Conservation (phyloP, 345 rosid species). For the Aquilaria sinensis region DNA sequence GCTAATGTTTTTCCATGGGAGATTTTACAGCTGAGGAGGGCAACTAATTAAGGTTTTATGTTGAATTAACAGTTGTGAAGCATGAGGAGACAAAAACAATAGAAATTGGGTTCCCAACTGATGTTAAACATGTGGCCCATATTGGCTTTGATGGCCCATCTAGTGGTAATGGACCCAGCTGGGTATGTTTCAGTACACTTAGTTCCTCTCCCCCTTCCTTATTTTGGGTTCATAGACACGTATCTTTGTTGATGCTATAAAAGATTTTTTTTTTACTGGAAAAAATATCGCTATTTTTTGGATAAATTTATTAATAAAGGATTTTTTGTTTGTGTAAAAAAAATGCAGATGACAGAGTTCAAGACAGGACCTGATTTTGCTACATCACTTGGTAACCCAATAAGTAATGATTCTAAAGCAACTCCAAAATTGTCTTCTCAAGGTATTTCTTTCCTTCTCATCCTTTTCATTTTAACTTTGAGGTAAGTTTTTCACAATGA, state of each 20-base stretch:
- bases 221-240: no score
- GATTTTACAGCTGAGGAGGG: no score
- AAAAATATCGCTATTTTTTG: no score
- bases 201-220: no score
- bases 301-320: no score
- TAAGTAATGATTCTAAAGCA: slow-evolving; percentile 41
- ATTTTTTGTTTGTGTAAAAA: no score
- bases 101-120: slow-evolving; percentile 93
- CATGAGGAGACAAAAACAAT: slow-evolving; percentile 39
- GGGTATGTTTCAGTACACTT: slow-evolving; percentile 46
- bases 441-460: slow-evolving; percentile 24
- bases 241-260: no score
- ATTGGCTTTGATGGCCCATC: slow-evolving; percentile 83
- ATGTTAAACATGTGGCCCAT: slow-evolving; percentile 93
- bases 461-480: no score
- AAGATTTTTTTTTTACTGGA: no score
- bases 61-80: slow-evolving; percentile 39
- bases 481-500: no score
- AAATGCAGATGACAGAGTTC: slow-evolving; percentile 77
- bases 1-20: no score
- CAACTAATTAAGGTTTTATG: no score
- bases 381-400: slow-evolving; percentile 46
- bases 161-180: slow-evolving; percentile 57
- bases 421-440: slow-evolving; percentile 65
- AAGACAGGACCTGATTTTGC: slow-evolving; percentile 60